Percentiles rank a stretch among this genome's conserved stretches.
phyloP scores from a whole-genome alignment of 371 early-diverging fungal genomes.

The Blakeslea trispora region DNA sequence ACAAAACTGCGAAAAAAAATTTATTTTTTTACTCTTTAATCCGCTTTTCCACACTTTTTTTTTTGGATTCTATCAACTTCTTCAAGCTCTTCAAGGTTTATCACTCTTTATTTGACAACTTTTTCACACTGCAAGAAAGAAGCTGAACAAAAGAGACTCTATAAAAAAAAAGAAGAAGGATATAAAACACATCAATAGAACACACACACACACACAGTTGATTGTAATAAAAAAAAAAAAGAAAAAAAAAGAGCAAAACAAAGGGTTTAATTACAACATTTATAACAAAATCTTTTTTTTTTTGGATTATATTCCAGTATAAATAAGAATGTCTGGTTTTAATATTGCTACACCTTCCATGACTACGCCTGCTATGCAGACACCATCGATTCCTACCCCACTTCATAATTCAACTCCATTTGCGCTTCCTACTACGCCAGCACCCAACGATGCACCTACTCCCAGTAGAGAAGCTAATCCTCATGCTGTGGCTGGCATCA shows the following conservation, averaged over 20 bases:
- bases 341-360: conserved; percentile 54
- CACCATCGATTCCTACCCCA: conserved; percentile 53
- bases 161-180: conserved; percentile 1
- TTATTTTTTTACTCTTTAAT: conserved; percentile 19
- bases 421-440: conserved; percentile 53
- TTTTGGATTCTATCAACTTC: conserved; percentile 5
- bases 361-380: conserved; percentile 52
- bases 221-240: neutral
- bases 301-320: neutral
- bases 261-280: neutral
- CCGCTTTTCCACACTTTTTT: conserved; percentile 23
- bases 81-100: conserved; percentile 1
- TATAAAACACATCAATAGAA: neutral
- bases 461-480: conserved; percentile 56
- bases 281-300: neutral
- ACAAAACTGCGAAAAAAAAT: conserved; percentile 16
- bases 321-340: conserved; percentile 46
- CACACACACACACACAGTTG: neutral
- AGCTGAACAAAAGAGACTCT: neutral
- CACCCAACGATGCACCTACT: conserved; percentile 54
- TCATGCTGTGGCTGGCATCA: conserved; percentile 72
- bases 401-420: conserved; percentile 44
- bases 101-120: neutral
- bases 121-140: neutral
- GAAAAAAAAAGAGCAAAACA: neutral